phyloP scores from a whole-genome alignment of 129 eudicot species.

The Arctium minus region DNA sequence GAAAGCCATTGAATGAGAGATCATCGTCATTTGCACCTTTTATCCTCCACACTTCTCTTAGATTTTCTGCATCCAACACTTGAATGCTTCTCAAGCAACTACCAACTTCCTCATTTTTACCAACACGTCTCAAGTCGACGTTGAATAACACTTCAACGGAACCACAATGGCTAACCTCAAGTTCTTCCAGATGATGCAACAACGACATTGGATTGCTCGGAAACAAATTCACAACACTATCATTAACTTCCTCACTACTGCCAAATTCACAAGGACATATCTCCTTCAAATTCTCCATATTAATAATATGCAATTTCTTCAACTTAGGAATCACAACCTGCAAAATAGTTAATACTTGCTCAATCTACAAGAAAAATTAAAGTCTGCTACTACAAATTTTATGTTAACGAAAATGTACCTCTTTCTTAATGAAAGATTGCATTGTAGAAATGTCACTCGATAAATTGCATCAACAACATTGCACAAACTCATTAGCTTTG shows the following conservation, averaged over 20 bases:
- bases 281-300: not conserved
- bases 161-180: not conserved
- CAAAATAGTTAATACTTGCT: not conserved
- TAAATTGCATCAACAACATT: too few species aligned
- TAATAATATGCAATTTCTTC: too few species aligned
- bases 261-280: not conserved
- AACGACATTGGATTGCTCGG: not conserved
- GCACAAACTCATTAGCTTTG: too few species aligned
- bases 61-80: not conserved
- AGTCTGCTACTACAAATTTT: not conserved
- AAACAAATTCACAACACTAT: not conserved
- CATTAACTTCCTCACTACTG: not conserved
- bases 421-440: too few species aligned
- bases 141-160: not conserved
- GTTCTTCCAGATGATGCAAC: not conserved
- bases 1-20: not conserved
- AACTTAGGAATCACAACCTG: too few species aligned
- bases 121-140: not conserved
- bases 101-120: not conserved
- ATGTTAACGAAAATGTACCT: not conserved
- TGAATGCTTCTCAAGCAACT: not conserved
- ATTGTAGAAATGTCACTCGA: too few species aligned
- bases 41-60: slow-evolving; percentile 18
- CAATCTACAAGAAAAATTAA: not conserved
- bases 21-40: not conserved